These are phyloP conservation scores for Macrocystidia cucumis DNA, from an alignment of 1,284 basidiomycete genomes.

Conservation along the genomic window DNA sequence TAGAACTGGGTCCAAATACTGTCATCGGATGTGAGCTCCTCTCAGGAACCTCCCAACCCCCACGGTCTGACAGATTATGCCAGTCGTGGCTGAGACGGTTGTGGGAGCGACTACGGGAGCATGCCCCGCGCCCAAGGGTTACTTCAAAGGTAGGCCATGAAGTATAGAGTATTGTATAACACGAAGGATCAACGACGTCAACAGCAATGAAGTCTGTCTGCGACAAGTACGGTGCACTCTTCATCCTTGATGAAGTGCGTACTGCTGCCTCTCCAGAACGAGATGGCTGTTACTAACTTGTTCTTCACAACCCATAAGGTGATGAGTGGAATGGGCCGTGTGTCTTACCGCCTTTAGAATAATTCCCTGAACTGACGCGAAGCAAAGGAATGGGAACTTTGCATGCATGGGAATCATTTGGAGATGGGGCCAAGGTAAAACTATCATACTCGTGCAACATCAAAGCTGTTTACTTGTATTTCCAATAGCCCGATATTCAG, in stretches of 20 bases:
- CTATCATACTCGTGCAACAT: not conserved
- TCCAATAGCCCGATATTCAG: slow-evolving; percentile 64
- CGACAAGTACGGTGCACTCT: slow-evolving; percentile 78
- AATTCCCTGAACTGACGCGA: slow-evolving; percentile 1
- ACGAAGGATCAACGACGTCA: not conserved
- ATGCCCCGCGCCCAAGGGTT: slow-evolving; percentile 69
- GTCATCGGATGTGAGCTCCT: slow-evolving; percentile 62
- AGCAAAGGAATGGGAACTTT: slow-evolving; percentile 83
- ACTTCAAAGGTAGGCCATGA: slow-evolving; percentile 42
- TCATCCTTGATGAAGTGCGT: slow-evolving; percentile 72
- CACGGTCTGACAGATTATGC: not conserved
- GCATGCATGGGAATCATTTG: slow-evolving; percentile 80
- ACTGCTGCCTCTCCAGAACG: slow-evolving; percentile 1
- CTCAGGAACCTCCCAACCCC: slow-evolving; percentile 2
- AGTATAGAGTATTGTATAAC: not conserved
- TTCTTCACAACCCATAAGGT: too few relatives aligned
- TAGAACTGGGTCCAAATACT: slow-evolving; percentile 72
- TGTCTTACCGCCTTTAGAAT: slow-evolving; percentile 18
- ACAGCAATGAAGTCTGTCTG: slow-evolving; percentile 80
- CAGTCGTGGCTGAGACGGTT: slow-evolving; percentile 77
- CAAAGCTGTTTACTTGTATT: not conserved
- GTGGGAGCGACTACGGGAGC: slow-evolving; percentile 80
- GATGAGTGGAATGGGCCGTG: slow-evolving; percentile 79
- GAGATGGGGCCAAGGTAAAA: slow-evolving; percentile 53
- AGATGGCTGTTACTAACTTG: not conserved